phyloP scores from a whole-genome alignment of 768 basidiomycete genomes.

The Strobilomyces echinocephalus region DNA sequence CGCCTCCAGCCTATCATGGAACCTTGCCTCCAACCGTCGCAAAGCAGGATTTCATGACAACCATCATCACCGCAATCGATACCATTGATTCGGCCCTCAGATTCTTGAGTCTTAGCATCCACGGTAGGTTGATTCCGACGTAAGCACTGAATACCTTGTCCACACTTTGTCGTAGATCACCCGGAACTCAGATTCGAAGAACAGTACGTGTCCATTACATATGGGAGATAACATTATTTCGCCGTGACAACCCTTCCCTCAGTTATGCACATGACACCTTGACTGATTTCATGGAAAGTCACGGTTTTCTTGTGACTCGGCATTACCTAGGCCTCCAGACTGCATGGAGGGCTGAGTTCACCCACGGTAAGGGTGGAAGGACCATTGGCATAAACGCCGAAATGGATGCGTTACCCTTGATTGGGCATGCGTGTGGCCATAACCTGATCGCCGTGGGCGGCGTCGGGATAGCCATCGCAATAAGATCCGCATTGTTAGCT shows the following conservation, averaged over 20 bases:
- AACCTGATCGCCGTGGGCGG: constrained; percentile 80
- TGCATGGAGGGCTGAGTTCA: constrained; percentile 74
- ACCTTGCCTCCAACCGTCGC: constrained; percentile 11
- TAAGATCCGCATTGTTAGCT: constrained; percentile 62
- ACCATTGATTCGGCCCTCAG: constrained; percentile 50
- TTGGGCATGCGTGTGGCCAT: constrained; percentile 72
- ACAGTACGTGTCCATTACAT: constrained; percentile 37
- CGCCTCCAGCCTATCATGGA: constrained; percentile 41
- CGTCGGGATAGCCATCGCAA: constrained; percentile 67
- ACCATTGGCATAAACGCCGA: constrained; percentile 77
- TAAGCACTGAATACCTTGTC: background rate
- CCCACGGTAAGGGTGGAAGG: constrained; percentile 53
- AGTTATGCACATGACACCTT: constrained; percentile 73
- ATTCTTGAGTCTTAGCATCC: constrained; percentile 64
- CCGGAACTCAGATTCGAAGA: constrained; percentile 68
- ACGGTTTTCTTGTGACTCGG: constrained; percentile 67
- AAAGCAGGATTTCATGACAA: constrained; percentile 39
- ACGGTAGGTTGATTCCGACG: constrained; percentile 42
- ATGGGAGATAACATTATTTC: background rate
- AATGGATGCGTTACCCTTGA: constrained; percentile 57
- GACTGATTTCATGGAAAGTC: constrained; percentile 58
- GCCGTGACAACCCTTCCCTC: constrained; percentile 1
- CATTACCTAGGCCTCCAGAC: constrained; percentile 69
- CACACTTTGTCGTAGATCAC: constrained; percentile 42
- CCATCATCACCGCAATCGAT: constrained; percentile 53